Evolutionary conservation across 2,329 filamentous ascomycete genomes (phyloP).

Genomic region (Pseudocercospora ulei): DNA sequence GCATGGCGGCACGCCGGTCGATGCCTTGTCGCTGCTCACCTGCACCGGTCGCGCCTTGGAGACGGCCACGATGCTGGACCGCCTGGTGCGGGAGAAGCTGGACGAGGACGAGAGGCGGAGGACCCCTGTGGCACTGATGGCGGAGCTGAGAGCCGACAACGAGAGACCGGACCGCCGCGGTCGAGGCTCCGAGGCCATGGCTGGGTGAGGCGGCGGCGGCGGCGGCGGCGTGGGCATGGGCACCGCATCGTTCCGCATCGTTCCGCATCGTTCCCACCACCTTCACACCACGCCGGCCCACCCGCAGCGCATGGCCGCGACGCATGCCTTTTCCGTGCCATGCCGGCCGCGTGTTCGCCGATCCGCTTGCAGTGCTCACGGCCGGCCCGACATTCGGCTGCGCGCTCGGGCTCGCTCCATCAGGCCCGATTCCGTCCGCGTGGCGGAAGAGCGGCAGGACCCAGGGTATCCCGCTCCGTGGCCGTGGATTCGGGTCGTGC

Average conservation of each 20-base stretch:
- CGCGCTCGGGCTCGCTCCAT: no score
- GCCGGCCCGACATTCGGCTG: no score
- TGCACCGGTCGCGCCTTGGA: slow-evolving; percentile 64
- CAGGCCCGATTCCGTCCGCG: no score
- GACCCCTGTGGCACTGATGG: slow-evolving; percentile 67
- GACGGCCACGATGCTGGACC: slow-evolving; percentile 72
- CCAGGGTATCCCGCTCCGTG: no score
- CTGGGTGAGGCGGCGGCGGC: neutral
- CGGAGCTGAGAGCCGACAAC: slow-evolving; percentile 76
- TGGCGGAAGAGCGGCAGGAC: no score
- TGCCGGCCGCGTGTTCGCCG: no score
- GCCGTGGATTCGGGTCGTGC: no score
- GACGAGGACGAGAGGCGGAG: slow-evolving; percentile 67
- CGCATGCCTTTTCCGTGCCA: no score
- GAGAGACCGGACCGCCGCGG: slow-evolving; percentile 37
- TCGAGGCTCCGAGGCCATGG: neutral
- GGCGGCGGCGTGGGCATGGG: no score
- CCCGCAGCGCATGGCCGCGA: neutral
- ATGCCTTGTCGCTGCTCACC: slow-evolving; percentile 66
- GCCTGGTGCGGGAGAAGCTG: slow-evolving; percentile 61
- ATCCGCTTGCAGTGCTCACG: no score
- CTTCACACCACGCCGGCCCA: neutral
- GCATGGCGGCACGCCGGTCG: slow-evolving; percentile 70
- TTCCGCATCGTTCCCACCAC: neutral
- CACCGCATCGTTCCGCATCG: neutral